A percentile compares a stretch with the other conserved stretches of the same genome.
phyloP scores from a whole-genome alignment of 345 rosid species.

The Erysimum cheiranthoides region DNA sequence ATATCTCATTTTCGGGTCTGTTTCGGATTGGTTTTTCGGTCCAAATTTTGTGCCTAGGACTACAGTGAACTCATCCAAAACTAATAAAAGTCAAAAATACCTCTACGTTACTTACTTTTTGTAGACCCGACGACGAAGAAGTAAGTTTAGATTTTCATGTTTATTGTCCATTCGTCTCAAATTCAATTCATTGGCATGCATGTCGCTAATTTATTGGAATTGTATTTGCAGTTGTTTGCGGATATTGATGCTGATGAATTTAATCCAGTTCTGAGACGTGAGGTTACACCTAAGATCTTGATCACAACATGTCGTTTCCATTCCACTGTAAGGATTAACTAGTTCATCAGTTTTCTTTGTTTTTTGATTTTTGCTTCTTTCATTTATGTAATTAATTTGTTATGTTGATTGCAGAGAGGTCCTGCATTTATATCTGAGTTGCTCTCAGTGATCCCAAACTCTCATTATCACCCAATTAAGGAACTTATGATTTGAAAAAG shows the following conservation, averaged over 20 bases:
- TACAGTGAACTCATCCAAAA: too few species aligned
- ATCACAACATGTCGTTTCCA: conserved; percentile 94
- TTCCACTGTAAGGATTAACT: conserved; percentile 66
- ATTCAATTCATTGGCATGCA: background rate
- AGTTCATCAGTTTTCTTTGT: too few species aligned
- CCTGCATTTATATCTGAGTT: conserved; percentile 82
- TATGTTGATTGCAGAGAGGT: conserved; percentile 66
- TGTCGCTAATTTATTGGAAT: conserved; percentile 3
- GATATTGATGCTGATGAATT: conserved; percentile 94
- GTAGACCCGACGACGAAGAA: conserved; percentile 94
- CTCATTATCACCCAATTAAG: conserved; percentile 76
- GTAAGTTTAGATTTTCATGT: conserved; percentile 40
- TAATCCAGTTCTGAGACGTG: conserved; percentile 64
- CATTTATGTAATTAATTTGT: background rate
- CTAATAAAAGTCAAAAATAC: too few species aligned
- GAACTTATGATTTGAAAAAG: conserved; percentile 94
- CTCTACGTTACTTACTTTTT: conserved; percentile 51
- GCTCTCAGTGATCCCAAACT: conserved; percentile 81
- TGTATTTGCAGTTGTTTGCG: conserved; percentile 65
- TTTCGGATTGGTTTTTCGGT: too few species aligned
- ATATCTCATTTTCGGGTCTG: too few species aligned
- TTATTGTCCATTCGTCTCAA: background rate
- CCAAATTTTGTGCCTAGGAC: too few species aligned
- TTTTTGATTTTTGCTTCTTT: background rate
- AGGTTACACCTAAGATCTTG: conserved; percentile 66